Conservation (phyloP, 495 filamentous ascomycete species). For the Chaetomium fimeti region DNA sequence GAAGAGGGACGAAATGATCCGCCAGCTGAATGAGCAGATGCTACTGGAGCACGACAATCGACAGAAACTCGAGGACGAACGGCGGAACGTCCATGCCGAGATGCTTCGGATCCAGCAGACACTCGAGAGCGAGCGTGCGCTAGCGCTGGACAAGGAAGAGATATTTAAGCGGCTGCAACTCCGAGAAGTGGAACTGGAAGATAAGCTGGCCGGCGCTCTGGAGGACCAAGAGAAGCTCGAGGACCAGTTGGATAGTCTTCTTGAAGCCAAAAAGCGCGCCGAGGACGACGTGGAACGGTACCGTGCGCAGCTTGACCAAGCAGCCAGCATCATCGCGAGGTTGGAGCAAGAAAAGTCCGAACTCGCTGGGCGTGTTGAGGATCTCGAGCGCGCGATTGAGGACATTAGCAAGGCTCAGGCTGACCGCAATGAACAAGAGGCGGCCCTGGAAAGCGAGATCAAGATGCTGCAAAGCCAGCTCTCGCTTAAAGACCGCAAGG, state of each 20-base stretch:
- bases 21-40: slow-evolving; percentile 79
- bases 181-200: slow-evolving; percentile 81
- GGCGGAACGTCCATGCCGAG: slow-evolving; percentile 80
- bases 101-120: slow-evolving; percentile 87
- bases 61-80: slow-evolving; percentile 85
- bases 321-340: slow-evolving; percentile 76
- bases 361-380: slow-evolving; percentile 61
- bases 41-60: slow-evolving; percentile 70
- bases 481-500: slow-evolving; percentile 82
- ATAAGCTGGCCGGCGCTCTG: slow-evolving; percentile 89
- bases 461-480: slow-evolving; percentile 92
- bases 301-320: slow-evolving; percentile 83
- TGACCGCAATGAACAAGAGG: slow-evolving; percentile 68
- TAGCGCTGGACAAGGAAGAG: slow-evolving; percentile 96
- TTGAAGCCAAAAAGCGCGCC: slow-evolving; percentile 83
- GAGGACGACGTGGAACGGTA: slow-evolving; percentile 81
- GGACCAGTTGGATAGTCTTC: slow-evolving; percentile 84
- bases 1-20: slow-evolving; percentile 89
- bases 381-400: slow-evolving; percentile 65
- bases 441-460: slow-evolving; percentile 73
- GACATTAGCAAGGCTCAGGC: slow-evolving; percentile 65
- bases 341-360: slow-evolving; percentile 82
- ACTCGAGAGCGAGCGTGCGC: slow-evolving; percentile 87
- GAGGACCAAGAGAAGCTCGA: slow-evolving; percentile 94
- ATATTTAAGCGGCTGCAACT: slow-evolving; percentile 94